Conservation (phyloP, 352 stramenopile genomes). For the Aphanomyces astaci region DNA sequence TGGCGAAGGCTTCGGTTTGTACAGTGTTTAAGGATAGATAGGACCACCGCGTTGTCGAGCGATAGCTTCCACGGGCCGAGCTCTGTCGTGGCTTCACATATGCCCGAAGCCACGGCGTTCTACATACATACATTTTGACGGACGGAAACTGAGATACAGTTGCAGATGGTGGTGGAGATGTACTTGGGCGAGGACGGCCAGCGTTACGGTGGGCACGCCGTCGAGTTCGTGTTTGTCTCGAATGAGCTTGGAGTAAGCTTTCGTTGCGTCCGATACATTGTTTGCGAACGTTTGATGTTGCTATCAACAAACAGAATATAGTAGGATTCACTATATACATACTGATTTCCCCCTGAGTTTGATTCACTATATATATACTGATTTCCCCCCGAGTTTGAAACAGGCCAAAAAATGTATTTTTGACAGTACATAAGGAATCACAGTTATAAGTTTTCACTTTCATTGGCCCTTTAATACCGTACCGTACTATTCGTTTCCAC, state of each 20-base stretch:
- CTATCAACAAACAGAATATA: neutral
- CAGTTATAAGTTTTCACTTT: no score
- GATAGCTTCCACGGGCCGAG: conserved; percentile 93
- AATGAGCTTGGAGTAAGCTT: conserved; percentile 88
- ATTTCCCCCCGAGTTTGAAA: no score
- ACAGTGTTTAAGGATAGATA: conserved; percentile 94
- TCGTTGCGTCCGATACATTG: conserved; percentile 96
- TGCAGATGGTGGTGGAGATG: no score
- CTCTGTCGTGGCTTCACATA: conserved; percentile 56
- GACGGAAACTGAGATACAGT: no score
- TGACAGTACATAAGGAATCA: no score
- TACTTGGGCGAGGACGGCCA: conserved; percentile 86
- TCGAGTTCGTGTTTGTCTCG: conserved; percentile 81
- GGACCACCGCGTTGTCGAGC: conserved; percentile 91
- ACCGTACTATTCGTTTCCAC: no score
- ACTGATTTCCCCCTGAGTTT: no score
- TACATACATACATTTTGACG: no score
- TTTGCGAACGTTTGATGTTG: conserved; percentile 75
- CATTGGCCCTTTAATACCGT: no score
- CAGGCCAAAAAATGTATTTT: no score
- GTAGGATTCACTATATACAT: no score
- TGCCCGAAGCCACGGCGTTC: conserved; percentile 29
- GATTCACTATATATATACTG: no score
- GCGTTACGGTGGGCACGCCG: conserved; percentile 86
- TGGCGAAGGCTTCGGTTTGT: conserved; percentile 87